Evolutionary conservation across 2,329 filamentous ascomycete species (phyloP), one percentile per base, ranked within the genome.

Genomic region (Chaetothyriales sp.): DNA sequence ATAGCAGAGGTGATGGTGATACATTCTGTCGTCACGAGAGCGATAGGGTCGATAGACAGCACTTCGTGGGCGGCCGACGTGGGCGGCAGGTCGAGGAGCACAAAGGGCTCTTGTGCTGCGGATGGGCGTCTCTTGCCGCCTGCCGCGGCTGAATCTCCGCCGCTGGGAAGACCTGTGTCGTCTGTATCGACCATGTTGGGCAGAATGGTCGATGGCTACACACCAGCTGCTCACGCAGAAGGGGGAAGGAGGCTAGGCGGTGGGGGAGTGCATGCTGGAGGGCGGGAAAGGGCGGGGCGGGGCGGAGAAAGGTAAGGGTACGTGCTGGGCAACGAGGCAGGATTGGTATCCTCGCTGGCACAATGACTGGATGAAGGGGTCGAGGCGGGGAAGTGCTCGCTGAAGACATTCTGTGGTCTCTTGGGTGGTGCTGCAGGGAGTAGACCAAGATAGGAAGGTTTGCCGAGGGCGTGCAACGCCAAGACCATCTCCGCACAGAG

Each of bases 1-100:
- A 98, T 95, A 55, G 89, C 89, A 56, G 90, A 95, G 13, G 92
- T 97, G 71, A 98, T 90, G 46, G 89, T 90, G 66, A 97, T 97
- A 69, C 92, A 98, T 82, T 98, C 92, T 69, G 90, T 95, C 57
- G 94, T 95, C 59, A 98, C 89, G 62, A 98, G 75, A 47, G 89
- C 89, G 52, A 95, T 83, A 1, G 89, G 89, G 64, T 95, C 87
- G 60, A 95, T 85, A 44, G 89, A 87, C 56, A 95, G 87, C 10
- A 51, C 51, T 20, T 51, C 50, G 1, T 43, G 48, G 10, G 43
- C 20, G 33, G 54, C 53, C n/a, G 43, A 48, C 9, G 53, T 18
- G 46, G 20, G 46, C 7, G 20, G 2, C 13, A 40, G 10, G 33
- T 40, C 15, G 46, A 18, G 2, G 46, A 25, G 7, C 6, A 28